Evolutionary conservation across 371 early-diverging fungal species (phyloP), one percentile per base, ranked within the genome.

Genomic region (Cladochytrium tenue): DNA sequence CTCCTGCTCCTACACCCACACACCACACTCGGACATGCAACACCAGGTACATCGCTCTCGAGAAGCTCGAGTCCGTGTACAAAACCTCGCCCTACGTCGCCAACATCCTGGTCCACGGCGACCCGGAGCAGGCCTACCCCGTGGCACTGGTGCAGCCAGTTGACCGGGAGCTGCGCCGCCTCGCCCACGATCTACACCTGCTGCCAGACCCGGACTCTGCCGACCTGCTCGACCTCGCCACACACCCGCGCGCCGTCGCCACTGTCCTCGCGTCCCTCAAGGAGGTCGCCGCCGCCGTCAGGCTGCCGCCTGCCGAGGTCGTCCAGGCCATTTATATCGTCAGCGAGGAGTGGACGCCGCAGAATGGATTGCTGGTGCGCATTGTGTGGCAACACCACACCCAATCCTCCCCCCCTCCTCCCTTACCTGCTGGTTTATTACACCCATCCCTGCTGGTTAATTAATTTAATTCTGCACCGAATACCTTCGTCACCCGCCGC

Each of bases 1-100:
- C n/a, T n/a, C n/a, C n/a, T n/a, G n/a, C n/a, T n/a, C n/a, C n/a
- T n/a, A n/a, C n/a, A n/a, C n/a, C n/a, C n/a, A n/a, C n/a, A n/a
- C n/a, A n/a, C n/a, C n/a, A n/a, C n/a, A n/a, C 20, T 13, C 43
- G 7, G 43, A 43, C 43, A 43, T 20, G 0, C 15, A 33, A 2
- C n/a, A 1, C 2, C 28, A 57, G 57, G 76, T 99, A 98, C 76
- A 89, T 88, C 68, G 96, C 96, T 0, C 85, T 98, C 33, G 99
- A 99, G 76, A 96, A 96, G 72, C 80, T 99, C 36, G 99, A 99
- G 79, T 88, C 94, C 2, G 83, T 92, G 2, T 96, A 95, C 87
- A 90, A 90, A 78, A 87, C 86, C 62, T 88, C 88, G 56, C 64
- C 85, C 15, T 90, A 81, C 72, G 89, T 93, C 50, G 85, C 83